phyloP scores from a whole-genome alignment of 2,329 filamentous ascomycete genomes.

The Magnaporthiopsis rhizophila region DNA sequence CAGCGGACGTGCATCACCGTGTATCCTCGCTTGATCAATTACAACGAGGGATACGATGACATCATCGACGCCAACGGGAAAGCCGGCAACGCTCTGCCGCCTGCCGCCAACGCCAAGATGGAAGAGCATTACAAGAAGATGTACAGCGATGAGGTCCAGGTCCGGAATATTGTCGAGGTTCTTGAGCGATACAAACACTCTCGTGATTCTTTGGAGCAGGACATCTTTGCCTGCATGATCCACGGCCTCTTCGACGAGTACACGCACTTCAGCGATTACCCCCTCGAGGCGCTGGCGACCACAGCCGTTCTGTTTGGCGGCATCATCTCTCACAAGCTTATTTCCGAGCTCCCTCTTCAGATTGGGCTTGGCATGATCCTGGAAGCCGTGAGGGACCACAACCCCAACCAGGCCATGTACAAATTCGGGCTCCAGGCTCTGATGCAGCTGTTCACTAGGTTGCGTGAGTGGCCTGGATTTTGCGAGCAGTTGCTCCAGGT shows the following conservation, averaged over 20 bases:
- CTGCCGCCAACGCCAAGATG: constrained; percentile 81
- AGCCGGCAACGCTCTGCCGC: constrained; percentile 71
- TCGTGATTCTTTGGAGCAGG: constrained; percentile 74
- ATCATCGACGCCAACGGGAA: constrained; percentile 81
- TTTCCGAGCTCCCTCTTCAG: constrained; percentile 83
- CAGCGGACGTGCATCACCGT: constrained; percentile 85
- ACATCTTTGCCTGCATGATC: constrained; percentile 97
- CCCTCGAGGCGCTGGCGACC: constrained; percentile 88
- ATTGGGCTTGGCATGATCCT: constrained; percentile 96
- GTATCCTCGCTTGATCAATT: constrained; percentile 93
- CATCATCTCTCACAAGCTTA: constrained; percentile 87
- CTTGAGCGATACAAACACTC: constrained; percentile 86
- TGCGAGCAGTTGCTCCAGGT: constrained; percentile 80
- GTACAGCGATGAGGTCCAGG: constrained; percentile 86
- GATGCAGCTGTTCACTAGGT: constrained; percentile 74
- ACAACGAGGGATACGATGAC: constrained; percentile 85
- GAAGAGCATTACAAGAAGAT: constrained; percentile 97
- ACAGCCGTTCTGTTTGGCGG: constrained; percentile 95
- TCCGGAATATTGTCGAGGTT: constrained; percentile 76
- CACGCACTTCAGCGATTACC: constrained; percentile 89
- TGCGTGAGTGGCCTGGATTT: constrained; percentile 93
- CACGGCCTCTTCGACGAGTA: constrained; percentile 97
- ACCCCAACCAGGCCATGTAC: constrained; percentile 84
- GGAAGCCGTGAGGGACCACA: constrained; percentile 85
- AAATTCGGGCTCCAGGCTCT: constrained; percentile 95